These are phyloP conservation scores for Hypoxylon intermedium DNA, from an alignment of 495 filamentous ascomycete genomes.

Conservation along the genomic window DNA sequence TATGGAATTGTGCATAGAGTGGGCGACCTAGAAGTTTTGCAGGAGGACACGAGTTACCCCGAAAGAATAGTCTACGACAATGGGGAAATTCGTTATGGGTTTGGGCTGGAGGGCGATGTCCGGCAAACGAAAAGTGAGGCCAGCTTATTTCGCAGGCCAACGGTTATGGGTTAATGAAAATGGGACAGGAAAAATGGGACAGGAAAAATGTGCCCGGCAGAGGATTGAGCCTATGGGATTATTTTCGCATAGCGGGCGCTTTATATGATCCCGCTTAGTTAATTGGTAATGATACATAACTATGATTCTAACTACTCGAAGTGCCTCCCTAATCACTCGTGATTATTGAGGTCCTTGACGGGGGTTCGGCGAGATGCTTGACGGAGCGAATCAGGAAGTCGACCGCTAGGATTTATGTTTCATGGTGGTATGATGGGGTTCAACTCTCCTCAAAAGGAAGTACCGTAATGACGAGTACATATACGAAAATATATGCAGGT, in stretches of 20 bases:
- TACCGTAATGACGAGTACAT: too few species aligned
- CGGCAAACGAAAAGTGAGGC: slow-evolving; percentile 29
- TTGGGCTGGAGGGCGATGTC: slow-evolving; percentile 48
- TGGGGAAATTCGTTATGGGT: slow-evolving; percentile 41
- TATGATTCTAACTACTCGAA: too few species aligned
- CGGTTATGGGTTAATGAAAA: not conserved
- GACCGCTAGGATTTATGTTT: too few species aligned
- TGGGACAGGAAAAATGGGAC: not conserved
- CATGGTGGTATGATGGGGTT: too few species aligned
- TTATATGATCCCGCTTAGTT: not conserved
- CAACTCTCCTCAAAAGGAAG: too few species aligned
- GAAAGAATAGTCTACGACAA: slow-evolving; percentile 21
- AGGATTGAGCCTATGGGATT: not conserved
- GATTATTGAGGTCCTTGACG: too few species aligned
- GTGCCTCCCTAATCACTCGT: too few species aligned
- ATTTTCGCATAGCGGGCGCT: not conserved
- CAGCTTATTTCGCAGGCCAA: slow-evolving; percentile 37
- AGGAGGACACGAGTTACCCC: slow-evolving; percentile 15
- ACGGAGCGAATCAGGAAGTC: too few species aligned
- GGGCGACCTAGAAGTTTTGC: slow-evolving; percentile 8
- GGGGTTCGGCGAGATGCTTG: too few species aligned
- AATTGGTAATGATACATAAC: slow-evolving; percentile 1
- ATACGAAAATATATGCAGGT: too few species aligned
- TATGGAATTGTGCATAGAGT: slow-evolving; percentile 42
- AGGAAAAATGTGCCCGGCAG: too few species aligned